Evolutionary conservation across 306 rosid species (phyloP), one percentile per base, ranked within the genome.

Genomic region (Gynostemma pentaphyllum): DNA sequence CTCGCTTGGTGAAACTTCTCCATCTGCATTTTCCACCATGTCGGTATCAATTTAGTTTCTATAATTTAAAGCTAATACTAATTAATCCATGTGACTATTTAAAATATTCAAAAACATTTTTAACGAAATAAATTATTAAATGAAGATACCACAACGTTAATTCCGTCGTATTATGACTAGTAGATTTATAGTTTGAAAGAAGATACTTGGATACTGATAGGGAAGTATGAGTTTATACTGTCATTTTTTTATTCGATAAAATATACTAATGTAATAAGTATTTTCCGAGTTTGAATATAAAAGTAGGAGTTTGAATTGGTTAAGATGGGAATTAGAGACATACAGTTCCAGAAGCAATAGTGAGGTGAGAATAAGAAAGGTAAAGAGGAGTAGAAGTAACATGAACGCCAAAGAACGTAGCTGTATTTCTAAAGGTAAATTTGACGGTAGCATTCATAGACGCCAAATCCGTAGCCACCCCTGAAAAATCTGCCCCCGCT

Each of bases 401-500:
- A 27, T 92, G 96, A 67, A 92, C 88, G 0, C 95, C 95, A 8
- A 88, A 92, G 70, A 88, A 92, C 45, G 99, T 74, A 0, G 90
- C 96, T 0, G 95, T 84, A 76, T 92, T 92, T 0, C 90, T 85
- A 67, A 79, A 88, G 5, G 82, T 73, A 64, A 92, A 53, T 73
- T 79, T 86, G 64, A 88, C 80, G 3, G 99, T 77, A 19, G 96
- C 81, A 66, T 92, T 92, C 95, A 84, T 73, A 23, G 96, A 77
- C 30, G 74, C 85, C 85, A 92, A 55, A 37, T 78, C 78, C 0
- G 99, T 92, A 0, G 99, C 94, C 22, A 92, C 99, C 34, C 96
- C 99, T 7, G 96, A 76, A 68, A 39, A 19, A 62, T 92, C 99
- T 9, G 84, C 77, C 22, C 99, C 96, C 9, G 99, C 96, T 86